These are phyloP conservation scores for Neoboletus subvelutipes DNA, from an alignment of 768 basidiomycete genomes.

Conservation along the genomic window DNA sequence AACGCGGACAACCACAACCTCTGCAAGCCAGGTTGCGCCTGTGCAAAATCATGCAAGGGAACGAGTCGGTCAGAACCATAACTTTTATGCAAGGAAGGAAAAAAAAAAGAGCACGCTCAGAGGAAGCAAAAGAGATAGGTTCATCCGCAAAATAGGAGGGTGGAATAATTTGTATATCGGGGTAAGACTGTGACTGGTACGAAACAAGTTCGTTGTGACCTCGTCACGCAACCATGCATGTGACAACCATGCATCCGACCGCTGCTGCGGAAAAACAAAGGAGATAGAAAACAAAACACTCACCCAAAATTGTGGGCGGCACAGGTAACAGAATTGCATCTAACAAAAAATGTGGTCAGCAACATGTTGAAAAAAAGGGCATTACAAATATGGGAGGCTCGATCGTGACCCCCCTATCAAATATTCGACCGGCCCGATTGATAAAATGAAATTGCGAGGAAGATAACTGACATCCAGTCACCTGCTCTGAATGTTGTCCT, in stretches of 20 bases:
- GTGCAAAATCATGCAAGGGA: slow-evolving; percentile 49
- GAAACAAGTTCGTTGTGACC: slow-evolving; percentile 9
- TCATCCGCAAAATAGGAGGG: slow-evolving; percentile 28
- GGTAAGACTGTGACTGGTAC: slow-evolving; percentile 18
- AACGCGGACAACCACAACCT: slow-evolving; percentile 68
- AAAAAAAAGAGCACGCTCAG: background rate
- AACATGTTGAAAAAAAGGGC: background rate
- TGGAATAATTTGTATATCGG: slow-evolving; percentile 26
- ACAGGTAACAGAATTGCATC: slow-evolving; percentile 68
- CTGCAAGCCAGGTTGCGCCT: slow-evolving; percentile 79
- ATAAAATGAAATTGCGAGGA: slow-evolving; percentile 22
- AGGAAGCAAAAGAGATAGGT: slow-evolving; percentile 9
- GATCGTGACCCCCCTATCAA: slow-evolving; percentile 18
- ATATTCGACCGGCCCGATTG: slow-evolving; percentile 7
- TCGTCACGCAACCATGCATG: background rate
- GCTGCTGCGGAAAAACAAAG: slow-evolving; percentile 4
- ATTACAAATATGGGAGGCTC: slow-evolving; percentile 8
- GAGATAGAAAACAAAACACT: slow-evolving; percentile 34
- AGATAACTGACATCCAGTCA: slow-evolving; percentile 72
- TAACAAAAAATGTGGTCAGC: slow-evolving; percentile 28
- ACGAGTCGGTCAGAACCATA: slow-evolving; percentile 47
- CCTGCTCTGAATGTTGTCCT: slow-evolving; percentile 64
- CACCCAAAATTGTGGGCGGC: slow-evolving; percentile 86
- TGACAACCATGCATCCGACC: slow-evolving; percentile 1
- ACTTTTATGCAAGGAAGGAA: slow-evolving; percentile 14